Percentiles rank a stretch among this genome's conserved stretches.
Conservation (phyloP, 2,329 filamentous ascomycete species). For the Aspergillus tubingensis region DNA sequence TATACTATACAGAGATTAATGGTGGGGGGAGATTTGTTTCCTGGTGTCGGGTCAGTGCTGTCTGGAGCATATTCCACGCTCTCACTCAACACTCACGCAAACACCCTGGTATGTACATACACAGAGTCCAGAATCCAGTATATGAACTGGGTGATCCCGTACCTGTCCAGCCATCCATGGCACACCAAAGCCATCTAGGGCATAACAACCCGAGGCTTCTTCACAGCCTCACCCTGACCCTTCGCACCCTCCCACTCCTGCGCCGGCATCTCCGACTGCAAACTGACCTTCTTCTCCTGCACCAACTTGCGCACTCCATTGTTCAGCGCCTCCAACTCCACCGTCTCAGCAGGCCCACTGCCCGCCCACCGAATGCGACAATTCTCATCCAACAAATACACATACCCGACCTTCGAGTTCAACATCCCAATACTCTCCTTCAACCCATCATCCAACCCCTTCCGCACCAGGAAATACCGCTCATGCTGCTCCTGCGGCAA, state of each 20-base stretch:
- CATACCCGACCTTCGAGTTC: constrained; percentile 91
- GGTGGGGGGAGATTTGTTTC: constrained; percentile 4
- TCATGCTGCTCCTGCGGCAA: constrained; percentile 54
- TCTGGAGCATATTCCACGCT: constrained; percentile 20
- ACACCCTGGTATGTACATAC: constrained; percentile 15
- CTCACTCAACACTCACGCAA: constrained; percentile 7
- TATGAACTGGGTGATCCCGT: neutral
- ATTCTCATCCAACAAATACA: constrained; percentile 83
- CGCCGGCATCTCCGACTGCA: constrained; percentile 24
- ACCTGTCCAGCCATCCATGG: neutral
- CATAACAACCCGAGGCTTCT: constrained; percentile 24
- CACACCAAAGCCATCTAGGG: constrained; percentile 2
- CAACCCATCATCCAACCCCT: constrained; percentile 57
- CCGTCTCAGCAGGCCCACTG: constrained; percentile 55
- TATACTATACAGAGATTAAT: constrained; percentile 19
- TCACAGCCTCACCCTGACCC: constrained; percentile 4
- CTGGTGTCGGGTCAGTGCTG: constrained; percentile 1
- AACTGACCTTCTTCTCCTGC: constrained; percentile 38
- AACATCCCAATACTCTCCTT: constrained; percentile 67
- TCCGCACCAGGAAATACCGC: constrained; percentile 62
- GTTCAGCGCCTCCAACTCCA: constrained; percentile 47
- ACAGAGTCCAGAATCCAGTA: neutral
- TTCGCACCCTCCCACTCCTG: constrained; percentile 21
- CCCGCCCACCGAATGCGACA: constrained; percentile 95
- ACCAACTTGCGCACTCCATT: constrained; percentile 45